Evolutionary conservation across 495 filamentous ascomycete species (phyloP).

Genomic region (Hypoxylon rickii): DNA sequence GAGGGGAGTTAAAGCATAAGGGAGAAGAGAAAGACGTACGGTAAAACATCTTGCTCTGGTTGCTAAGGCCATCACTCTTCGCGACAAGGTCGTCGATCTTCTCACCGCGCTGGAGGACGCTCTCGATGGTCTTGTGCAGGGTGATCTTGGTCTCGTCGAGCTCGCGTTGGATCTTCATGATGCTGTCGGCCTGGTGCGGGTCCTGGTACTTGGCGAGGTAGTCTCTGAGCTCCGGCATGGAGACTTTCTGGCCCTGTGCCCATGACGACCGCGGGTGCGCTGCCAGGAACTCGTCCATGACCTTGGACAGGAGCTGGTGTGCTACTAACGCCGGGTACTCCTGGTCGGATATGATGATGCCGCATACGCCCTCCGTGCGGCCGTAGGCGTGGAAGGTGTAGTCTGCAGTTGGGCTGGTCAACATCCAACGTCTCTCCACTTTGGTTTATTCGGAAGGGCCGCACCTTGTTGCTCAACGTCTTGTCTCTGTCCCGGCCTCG

Average conservation of each 20-base stretch:
- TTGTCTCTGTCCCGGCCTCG: slow-evolving; percentile 83
- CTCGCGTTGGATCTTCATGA: slow-evolving; percentile 95
- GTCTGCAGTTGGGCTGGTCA: slow-evolving; percentile 50
- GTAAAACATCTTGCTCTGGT: slow-evolving; percentile 97
- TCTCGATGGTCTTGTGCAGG: slow-evolving; percentile 94
- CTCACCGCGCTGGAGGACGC: slow-evolving; percentile 83
- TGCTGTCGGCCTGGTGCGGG: slow-evolving; percentile 83
- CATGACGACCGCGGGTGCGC: slow-evolving; percentile 72
- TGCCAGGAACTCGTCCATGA: slow-evolving; percentile 90
- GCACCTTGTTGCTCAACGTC: slow-evolving; percentile 86
- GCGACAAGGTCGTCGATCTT: slow-evolving; percentile 89
- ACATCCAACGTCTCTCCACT: no score
- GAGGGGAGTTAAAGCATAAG: background rate
- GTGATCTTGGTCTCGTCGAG: slow-evolving; percentile 98
- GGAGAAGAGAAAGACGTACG: slow-evolving; percentile 52
- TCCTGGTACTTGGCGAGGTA: slow-evolving; percentile 90
- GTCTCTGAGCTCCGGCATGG: slow-evolving; percentile 74
- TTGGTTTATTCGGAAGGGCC: no score
- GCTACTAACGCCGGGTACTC: slow-evolving; percentile 90
- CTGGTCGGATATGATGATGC: slow-evolving; percentile 85
- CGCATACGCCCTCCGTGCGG: slow-evolving; percentile 83
- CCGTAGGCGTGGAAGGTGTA: slow-evolving; percentile 91
- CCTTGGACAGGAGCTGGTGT: slow-evolving; percentile 90
- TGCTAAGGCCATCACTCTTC: slow-evolving; percentile 85
- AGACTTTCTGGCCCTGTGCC: slow-evolving; percentile 57